Base-by-base conservation (phyloP, 1,139 yeast species). In the Candida anutae region DNA sequence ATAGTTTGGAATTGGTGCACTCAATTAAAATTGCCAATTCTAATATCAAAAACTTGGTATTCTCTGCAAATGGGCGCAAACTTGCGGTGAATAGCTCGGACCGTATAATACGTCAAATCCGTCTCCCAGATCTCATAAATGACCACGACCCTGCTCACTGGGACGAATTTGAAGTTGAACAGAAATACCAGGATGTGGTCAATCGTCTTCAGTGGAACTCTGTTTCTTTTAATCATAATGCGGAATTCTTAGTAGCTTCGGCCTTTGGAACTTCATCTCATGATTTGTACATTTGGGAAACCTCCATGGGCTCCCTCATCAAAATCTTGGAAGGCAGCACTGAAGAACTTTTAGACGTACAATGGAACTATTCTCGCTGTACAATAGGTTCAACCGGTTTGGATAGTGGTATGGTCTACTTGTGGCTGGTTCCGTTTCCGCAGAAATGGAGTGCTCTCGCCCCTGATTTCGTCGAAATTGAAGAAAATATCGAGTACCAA, bases 361-460 rank as follows among this genome's bases (percentile, higher is more conserved):
- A 77, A 44, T 88, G 95, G 94, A 85, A 88, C 46, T 76, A 75
- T 31, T 60, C 74, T 26, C 67, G 76, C 30, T 84, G 95, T 49
- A 63, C 74, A 37, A 77, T 88, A 23, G 84, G 82, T 6, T 82
- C 95, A n/a, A 82, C 85, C 13, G 96, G 97, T 0, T 58, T 84
- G 28, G 97, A 88, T 45, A 70, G 84, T 21, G 97, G 97, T 1
- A 65, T 74, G 16, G 69, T 88, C 1, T 87, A 84, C 48, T 50
- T 83, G 27, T 90, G 96, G 96, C 75, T 82, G 31, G 72, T 84
- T 12, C 74, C 73, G 25, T 74, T 83, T 22, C 94, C 94, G 1
- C 96, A 87, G 45, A 82, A 84, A 54, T 88, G 98, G 98, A 81
- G 94, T 52, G 95, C 96, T 0, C 62, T 88, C 40, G 97, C 97